Evolutionary conservation across 2,329 filamentous ascomycete genomes (phyloP).

Genomic region (Aspergillus floridensis): DNA sequence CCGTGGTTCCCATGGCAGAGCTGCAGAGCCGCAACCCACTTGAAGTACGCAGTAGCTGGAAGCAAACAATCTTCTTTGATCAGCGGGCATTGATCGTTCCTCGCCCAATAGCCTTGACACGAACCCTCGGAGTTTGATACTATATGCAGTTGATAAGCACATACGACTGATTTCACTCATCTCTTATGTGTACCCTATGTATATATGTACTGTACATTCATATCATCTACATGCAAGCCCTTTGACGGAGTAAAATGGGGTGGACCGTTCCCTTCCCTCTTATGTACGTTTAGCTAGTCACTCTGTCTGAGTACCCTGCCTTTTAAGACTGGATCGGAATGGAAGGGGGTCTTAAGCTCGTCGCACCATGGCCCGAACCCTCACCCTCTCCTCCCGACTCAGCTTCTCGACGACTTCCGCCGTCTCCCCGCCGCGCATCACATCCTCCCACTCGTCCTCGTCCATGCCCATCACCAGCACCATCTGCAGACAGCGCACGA

Average conservation of each 20-base stretch:
- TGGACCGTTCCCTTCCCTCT: too few species aligned
- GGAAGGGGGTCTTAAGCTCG: slow-evolving; percentile 2
- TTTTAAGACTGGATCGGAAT: background rate
- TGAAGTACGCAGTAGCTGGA: too few species aligned
- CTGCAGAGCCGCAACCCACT: background rate
- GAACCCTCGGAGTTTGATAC: too few species aligned
- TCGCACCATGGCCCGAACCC: slow-evolving; percentile 67
- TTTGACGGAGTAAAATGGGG: too few species aligned
- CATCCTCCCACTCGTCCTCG: slow-evolving; percentile 89
- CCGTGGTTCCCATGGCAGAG: background rate
- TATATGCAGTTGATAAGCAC: too few species aligned
- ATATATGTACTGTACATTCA: background rate
- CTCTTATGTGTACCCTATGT: background rate
- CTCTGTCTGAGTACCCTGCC: too few species aligned
- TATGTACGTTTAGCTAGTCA: too few species aligned
- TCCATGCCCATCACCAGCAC: slow-evolving; percentile 90
- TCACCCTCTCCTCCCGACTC: slow-evolving; percentile 68
- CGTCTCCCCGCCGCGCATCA: slow-evolving; percentile 51
- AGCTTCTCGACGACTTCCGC: slow-evolving; percentile 62
- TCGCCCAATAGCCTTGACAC: too few species aligned
- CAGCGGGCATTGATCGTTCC: too few species aligned
- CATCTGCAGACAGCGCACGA: slow-evolving; percentile 74
- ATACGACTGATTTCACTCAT: background rate
- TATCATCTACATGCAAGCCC: background rate
- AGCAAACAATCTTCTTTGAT: background rate